A percentile compares a stretch with the other conserved stretches of the same genome.
Evolutionary conservation across 257 asterid genomes (phyloP).

Genomic region (Anisodus acutangulus): DNA sequence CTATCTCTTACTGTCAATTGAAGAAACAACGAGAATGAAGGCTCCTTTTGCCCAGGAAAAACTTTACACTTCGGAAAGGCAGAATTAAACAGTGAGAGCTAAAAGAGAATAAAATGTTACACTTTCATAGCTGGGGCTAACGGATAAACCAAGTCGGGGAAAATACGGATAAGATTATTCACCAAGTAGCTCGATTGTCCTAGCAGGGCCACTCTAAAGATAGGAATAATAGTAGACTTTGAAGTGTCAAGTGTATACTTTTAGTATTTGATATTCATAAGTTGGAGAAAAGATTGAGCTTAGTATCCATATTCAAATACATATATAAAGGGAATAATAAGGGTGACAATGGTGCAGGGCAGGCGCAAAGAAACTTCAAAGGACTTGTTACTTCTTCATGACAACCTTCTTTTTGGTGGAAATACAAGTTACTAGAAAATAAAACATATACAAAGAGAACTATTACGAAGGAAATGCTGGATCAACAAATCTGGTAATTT

Average conservation of each 20-base stretch:
- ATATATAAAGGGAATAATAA: too few species aligned
- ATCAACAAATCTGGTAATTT: background rate
- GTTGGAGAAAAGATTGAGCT: too few species aligned
- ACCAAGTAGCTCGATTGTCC: too few species aligned
- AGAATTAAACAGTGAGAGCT: background rate
- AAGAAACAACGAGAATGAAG: background rate
- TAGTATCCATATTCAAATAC: too few species aligned
- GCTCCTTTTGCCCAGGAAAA: background rate
- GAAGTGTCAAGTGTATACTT: too few species aligned
- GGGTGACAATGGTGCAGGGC: background rate
- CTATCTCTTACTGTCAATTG: background rate
- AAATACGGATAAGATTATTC: too few species aligned
- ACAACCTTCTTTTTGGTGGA: background rate
- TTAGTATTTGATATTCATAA: too few species aligned
- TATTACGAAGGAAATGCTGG: background rate
- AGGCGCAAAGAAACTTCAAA: background rate
- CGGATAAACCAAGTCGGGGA: too few species aligned
- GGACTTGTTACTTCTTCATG: background rate
- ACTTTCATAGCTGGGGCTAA: background rate
- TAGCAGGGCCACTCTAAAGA: too few species aligned
- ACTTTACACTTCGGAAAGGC: background rate
- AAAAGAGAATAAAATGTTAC: background rate
- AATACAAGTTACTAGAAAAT: background rate
- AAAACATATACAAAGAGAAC: background rate
- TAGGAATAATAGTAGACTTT: too few species aligned